Percentiles rank a stretch among this genome's conserved stretches.
These are phyloP conservation scores for Neopestalotiopsis sp. DNA, from an alignment of 2,329 filamentous ascomycete genomes.

Conservation along the genomic window DNA sequence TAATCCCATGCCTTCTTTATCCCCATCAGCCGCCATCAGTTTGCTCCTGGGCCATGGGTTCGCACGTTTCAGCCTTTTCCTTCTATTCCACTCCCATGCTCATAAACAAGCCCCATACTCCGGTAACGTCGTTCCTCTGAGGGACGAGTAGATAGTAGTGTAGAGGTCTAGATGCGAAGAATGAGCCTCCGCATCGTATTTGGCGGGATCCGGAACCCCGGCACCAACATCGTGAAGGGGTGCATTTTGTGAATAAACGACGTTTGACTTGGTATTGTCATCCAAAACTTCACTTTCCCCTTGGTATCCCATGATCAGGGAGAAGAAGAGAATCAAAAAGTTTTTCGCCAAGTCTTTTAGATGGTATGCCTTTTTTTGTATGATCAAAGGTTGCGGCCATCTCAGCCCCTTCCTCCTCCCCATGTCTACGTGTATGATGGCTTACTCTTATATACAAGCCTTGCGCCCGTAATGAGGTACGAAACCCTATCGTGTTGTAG, in stretches of 20 bases:
- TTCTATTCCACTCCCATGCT: not conserved
- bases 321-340: not conserved
- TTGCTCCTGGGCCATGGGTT: not conserved
- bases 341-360: not conserved
- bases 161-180: not conserved
- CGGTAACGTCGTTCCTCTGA: not conserved
- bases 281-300: too few relatives aligned
- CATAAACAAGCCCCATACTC: not conserved
- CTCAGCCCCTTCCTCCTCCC: not conserved
- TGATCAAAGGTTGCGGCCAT: not conserved
- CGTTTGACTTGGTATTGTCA: conserved; percentile 9
- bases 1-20: not conserved
- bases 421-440: not conserved
- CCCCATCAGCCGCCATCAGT: not conserved
- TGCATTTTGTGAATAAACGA: not conserved
- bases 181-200: not conserved
- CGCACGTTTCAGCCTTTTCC: not conserved
- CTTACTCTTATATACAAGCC: conserved; percentile 10
- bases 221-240: not conserved
- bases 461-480: not conserved
- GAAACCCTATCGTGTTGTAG: not conserved
- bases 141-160: not conserved
- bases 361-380: not conserved
- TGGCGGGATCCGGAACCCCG: not conserved
- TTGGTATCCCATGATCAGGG: not conserved